Conservation (phyloP, 2,329 filamentous ascomycete species). For the Fusarium oxysporum region DNA sequence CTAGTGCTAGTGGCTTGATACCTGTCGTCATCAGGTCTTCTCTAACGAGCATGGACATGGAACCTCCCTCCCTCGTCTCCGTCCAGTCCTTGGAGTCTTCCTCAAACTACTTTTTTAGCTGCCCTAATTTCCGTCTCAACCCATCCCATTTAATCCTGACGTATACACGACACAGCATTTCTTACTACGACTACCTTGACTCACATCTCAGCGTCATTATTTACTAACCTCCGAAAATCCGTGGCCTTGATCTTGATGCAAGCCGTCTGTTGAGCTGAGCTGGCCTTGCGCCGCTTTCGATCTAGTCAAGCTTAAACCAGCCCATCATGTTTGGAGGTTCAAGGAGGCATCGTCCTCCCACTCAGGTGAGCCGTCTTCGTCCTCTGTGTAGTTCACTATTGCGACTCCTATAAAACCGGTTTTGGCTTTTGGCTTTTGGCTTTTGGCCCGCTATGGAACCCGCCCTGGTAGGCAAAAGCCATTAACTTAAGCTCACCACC, state of each 20-base stretch:
- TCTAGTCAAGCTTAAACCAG: constrained; percentile 23
- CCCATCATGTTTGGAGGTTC: constrained; percentile 62
- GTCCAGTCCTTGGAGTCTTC: constrained; percentile 6
- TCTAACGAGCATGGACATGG: constrained; percentile 30
- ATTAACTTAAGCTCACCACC: background rate
- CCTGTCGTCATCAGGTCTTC: constrained; percentile 42
- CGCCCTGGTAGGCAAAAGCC: constrained; percentile 10
- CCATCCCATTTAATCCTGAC: constrained; percentile 17
- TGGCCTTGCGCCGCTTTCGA: constrained; percentile 41
- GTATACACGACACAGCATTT: constrained; percentile 10
- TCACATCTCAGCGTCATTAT: constrained; percentile 21
- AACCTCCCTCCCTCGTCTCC: constrained; percentile 18
- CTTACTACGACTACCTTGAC: constrained; percentile 15
- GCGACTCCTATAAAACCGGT: constrained; percentile 30
- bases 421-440: constrained; percentile 40
- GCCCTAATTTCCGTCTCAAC: constrained; percentile 25
- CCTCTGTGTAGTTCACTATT: background rate
- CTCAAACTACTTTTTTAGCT: constrained; percentile 16
- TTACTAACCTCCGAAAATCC: constrained; percentile 8
- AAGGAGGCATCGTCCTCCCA: constrained; percentile 61
- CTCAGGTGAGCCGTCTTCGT: constrained; percentile 58
- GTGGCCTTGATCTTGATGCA: constrained; percentile 42
- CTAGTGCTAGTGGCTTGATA: constrained; percentile 43
- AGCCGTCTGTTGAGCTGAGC: constrained; percentile 23
- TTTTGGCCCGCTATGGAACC: constrained; percentile 32